These are phyloP conservation scores for Lachnellula hyalina DNA, from an alignment of 2,329 filamentous ascomycete species.

Conservation along the genomic window DNA sequence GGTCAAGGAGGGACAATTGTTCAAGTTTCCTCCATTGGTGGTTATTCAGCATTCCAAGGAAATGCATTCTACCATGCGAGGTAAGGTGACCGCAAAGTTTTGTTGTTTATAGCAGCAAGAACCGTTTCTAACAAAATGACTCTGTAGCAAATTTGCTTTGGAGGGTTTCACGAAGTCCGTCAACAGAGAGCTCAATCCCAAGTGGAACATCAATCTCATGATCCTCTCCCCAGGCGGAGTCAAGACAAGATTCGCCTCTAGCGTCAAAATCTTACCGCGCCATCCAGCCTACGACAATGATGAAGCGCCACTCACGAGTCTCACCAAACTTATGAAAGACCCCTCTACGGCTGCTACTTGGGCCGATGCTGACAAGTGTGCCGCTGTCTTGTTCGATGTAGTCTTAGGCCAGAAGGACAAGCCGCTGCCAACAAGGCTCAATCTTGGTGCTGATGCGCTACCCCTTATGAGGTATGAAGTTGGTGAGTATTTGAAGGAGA, in stretches of 20 bases:
- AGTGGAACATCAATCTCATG: slow-evolving; percentile 35
- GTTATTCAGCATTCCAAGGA: slow-evolving; percentile 31
- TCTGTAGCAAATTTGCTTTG: slow-evolving; percentile 35
- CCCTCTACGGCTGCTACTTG: not conserved
- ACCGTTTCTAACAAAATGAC: not conserved
- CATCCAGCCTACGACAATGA: slow-evolving; percentile 17
- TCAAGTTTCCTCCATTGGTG: slow-evolving; percentile 36
- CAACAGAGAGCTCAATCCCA: slow-evolving; percentile 29
- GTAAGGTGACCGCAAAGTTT: not conserved
- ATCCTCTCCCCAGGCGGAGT: slow-evolving; percentile 38
- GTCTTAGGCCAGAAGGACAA: slow-evolving; percentile 10
- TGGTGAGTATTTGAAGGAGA: not conserved
- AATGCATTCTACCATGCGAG: slow-evolving; percentile 34
- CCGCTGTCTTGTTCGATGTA: not conserved
- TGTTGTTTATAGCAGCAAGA: too few species aligned
- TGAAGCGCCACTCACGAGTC: not conserved
- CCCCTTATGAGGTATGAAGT: not conserved
- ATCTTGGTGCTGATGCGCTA: not conserved
- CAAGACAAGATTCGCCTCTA: slow-evolving; percentile 31
- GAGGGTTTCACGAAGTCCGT: slow-evolving; percentile 34
- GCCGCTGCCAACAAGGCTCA: not conserved
- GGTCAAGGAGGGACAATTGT: slow-evolving; percentile 33
- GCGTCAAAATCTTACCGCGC: slow-evolving; percentile 8
- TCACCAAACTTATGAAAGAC: not conserved
- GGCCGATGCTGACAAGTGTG: not conserved